These are phyloP conservation scores for Plasmodium chabaudi DNA, from an alignment of 169 alveolate genomes.

Conservation along the genomic window DNA sequence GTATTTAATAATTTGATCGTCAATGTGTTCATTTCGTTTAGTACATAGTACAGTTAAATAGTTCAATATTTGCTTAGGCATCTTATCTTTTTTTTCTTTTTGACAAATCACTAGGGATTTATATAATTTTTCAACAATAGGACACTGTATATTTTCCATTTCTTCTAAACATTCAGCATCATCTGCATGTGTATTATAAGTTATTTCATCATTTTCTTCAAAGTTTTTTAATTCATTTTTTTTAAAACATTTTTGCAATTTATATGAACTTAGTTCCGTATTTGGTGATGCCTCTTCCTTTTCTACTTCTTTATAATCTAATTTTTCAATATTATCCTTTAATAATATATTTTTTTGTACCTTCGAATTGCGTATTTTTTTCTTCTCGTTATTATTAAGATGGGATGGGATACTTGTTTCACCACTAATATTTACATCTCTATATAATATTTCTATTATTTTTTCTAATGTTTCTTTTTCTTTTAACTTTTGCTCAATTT, in stretches of 20 bases:
- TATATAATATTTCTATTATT: conserved; percentile 35
- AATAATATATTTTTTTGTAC: background rate
- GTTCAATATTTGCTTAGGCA: conserved; percentile 8
- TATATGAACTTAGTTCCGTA: background rate
- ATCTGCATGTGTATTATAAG: background rate
- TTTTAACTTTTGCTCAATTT: conserved; percentile 40
- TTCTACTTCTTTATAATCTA: background rate
- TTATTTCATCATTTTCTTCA: conserved; percentile 1
- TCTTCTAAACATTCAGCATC: conserved; percentile 7
- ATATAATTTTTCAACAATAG: conserved; percentile 24
- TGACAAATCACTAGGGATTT: conserved; percentile 12
- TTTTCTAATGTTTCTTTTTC: conserved; percentile 53
- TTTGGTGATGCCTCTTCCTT: background rate
- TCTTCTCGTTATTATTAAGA: background rate
- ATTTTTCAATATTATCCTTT: background rate
- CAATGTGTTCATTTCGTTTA: conserved; percentile 46
- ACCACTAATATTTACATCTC: conserved; percentile 7
- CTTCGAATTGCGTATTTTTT: conserved; percentile 1
- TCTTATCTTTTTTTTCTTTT: conserved; percentile 23
- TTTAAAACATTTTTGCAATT: background rate
- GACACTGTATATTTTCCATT: background rate
- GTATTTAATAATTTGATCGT: conserved; percentile 45
- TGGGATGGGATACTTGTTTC: background rate
- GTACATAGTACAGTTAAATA: conserved; percentile 7
- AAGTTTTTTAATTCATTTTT: background rate